Evolutionary conservation across 2,329 filamentous ascomycete genomes (phyloP).

Genomic region (Phialophora expanda): DNA sequence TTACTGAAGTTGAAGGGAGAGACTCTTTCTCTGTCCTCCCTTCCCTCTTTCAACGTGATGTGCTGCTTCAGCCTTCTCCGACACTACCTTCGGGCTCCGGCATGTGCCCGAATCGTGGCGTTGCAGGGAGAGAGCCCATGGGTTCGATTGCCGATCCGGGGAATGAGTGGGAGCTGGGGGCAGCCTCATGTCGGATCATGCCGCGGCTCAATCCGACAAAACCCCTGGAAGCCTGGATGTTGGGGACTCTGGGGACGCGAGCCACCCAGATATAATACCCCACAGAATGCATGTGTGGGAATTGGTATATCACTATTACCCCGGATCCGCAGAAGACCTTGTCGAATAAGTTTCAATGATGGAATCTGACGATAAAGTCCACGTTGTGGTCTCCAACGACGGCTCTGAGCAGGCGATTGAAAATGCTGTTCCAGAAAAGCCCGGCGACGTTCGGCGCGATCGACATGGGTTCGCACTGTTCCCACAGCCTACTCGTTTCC

Average conservation of each 20-base stretch:
- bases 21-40: not conserved
- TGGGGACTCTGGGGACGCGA: constrained; percentile 11
- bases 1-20: not conserved
- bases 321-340: not conserved
- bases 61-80: not conserved
- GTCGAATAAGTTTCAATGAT: not conserved
- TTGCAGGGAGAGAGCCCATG: not conserved
- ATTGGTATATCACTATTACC: not conserved
- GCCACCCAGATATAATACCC: constrained; percentile 17
- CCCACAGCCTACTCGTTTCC: constrained; percentile 35
- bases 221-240: not conserved
- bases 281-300: constrained; percentile 11
- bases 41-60: not conserved
- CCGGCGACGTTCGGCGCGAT: constrained; percentile 23
- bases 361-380: not conserved
- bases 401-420: not conserved
- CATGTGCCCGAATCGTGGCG: not conserved
- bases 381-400: not conserved
- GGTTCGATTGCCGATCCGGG: not conserved
- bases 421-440: not conserved
- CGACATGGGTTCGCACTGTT: constrained; percentile 37
- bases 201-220: not conserved
- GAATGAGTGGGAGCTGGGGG: no score
- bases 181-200: not conserved
- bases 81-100: not conserved